Conservation (phyloP, 805 yeast species). For the Ogataea paradorogensis region DNA sequence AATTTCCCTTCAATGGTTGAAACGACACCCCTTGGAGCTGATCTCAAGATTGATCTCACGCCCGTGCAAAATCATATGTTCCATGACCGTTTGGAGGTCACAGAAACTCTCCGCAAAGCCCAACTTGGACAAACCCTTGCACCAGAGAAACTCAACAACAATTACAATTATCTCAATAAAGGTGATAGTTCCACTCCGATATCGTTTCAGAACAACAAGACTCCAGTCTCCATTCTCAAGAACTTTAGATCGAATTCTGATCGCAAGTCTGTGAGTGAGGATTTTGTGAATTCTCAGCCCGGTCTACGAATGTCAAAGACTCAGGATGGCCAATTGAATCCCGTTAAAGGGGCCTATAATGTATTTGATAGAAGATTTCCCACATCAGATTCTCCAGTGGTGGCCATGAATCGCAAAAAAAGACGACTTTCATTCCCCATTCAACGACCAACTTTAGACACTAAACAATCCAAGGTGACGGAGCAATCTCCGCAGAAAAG, state of each 20-base stretch:
- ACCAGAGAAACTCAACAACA: slow-evolving; percentile 25
- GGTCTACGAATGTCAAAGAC: slow-evolving; percentile 21
- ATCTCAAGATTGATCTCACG: slow-evolving; percentile 12
- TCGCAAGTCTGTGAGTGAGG: slow-evolving; percentile 20
- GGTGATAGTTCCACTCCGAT: slow-evolving; percentile 5
- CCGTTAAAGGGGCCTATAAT: slow-evolving; percentile 31
- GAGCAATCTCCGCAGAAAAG: not conserved
- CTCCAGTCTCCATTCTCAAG: slow-evolving; percentile 15
- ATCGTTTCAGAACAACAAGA: slow-evolving; percentile 7
- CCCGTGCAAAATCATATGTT: slow-evolving; percentile 10
- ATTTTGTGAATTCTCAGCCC: slow-evolving; percentile 24
- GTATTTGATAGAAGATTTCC: slow-evolving; percentile 25
- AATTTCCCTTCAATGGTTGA: slow-evolving; percentile 5
- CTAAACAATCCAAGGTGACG: not conserved
- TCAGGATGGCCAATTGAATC: slow-evolving; percentile 23
- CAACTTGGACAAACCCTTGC: slow-evolving; percentile 26
- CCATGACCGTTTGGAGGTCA: slow-evolving; percentile 14
- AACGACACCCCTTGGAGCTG: slow-evolving; percentile 3
- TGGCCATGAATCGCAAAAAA: slow-evolving; percentile 14
- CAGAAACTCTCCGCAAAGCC: slow-evolving; percentile 27
- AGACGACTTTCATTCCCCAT: slow-evolving; percentile 15
- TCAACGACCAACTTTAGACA: not conserved
- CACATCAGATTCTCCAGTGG: slow-evolving; percentile 13
- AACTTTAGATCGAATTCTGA: slow-evolving; percentile 12
- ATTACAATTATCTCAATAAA: slow-evolving; percentile 18